A percentile compares a stretch with the other conserved stretches of the same genome.
These are phyloP conservation scores for Syzygium jambos DNA, from an alignment of 345 rosid species.

Conservation along the genomic window DNA sequence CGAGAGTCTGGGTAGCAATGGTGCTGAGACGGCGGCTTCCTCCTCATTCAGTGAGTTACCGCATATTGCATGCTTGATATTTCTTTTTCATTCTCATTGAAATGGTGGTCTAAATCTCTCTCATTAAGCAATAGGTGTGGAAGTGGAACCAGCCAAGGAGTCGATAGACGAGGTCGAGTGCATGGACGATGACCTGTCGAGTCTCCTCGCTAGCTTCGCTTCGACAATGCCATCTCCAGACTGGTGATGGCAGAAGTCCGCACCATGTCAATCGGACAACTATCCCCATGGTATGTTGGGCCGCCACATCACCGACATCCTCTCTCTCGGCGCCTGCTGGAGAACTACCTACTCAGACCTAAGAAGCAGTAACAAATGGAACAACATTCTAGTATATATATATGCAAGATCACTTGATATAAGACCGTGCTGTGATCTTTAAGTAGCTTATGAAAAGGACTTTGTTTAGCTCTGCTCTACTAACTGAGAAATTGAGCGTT, in stretches of 20 bases:
- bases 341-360: background rate
- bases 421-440: background rate
- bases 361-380: background rate
- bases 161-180: background rate
- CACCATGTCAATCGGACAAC: background rate
- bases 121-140: background rate
- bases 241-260: background rate
- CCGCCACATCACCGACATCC: background rate
- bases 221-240: background rate
- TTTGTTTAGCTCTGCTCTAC: background rate
- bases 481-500: background rate
- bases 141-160: background rate
- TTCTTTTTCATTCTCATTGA: background rate
- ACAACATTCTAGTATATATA: background rate
- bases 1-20: background rate
- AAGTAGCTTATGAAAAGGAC: background rate
- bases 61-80: background rate
- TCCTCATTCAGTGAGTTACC: background rate
- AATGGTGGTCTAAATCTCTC: background rate
- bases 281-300: background rate
- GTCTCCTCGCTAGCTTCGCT: background rate
- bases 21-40: background rate
- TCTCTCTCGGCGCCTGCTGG: background rate
- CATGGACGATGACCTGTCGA: background rate
- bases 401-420: background rate